A percentile compares a stretch with the other conserved stretches of the same genome.
These are phyloP conservation scores for Fusarium sp. DNA, from an alignment of 2,329 filamentous ascomycete species.

Conservation along the genomic window DNA sequence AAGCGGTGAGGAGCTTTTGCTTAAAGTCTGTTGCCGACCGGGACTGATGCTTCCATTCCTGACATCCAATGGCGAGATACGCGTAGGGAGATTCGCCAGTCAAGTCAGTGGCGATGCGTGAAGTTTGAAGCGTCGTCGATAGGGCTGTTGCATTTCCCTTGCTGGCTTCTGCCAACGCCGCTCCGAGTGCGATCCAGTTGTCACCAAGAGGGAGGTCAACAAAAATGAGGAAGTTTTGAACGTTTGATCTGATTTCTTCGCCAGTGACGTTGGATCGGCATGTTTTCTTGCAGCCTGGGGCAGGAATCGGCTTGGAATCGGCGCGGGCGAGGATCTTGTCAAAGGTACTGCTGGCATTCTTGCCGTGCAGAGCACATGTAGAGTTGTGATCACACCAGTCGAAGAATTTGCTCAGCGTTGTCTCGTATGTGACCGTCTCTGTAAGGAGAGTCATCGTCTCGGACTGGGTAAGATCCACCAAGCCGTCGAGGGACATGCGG, in stretches of 20 bases:
- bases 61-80: slow-evolving; percentile 39
- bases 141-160: slow-evolving; percentile 37
- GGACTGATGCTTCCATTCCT: slow-evolving; percentile 37
- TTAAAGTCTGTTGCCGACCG: slow-evolving; percentile 21
- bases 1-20: slow-evolving; percentile 17
- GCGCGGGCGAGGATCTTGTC: slow-evolving; percentile 27
- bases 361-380: slow-evolving; percentile 36
- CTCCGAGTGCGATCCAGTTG: slow-evolving; percentile 32
- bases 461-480: slow-evolving; percentile 42
- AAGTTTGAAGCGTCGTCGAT: slow-evolving; percentile 14
- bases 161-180: slow-evolving; percentile 24
- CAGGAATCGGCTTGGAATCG: slow-evolving; percentile 23
- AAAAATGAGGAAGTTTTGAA: slow-evolving; percentile 26
- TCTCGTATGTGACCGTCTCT: slow-evolving; percentile 31
- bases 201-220: slow-evolving; percentile 8
- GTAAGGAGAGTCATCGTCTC: slow-evolving; percentile 26
- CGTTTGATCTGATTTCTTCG: slow-evolving; percentile 38
- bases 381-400: slow-evolving; percentile 36
- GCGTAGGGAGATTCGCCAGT: slow-evolving; percentile 23
- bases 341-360: slow-evolving; percentile 27
- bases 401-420: slow-evolving; percentile 35
- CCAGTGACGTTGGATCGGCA: slow-evolving; percentile 37
- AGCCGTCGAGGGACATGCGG: slow-evolving; percentile 45
- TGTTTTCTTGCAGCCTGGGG: slow-evolving; percentile 18
- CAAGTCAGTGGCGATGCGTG: not conserved